Evolutionary conservation across 768 basidiomycete species (phyloP).

Genomic region (Rhodotorula toruloides): DNA sequence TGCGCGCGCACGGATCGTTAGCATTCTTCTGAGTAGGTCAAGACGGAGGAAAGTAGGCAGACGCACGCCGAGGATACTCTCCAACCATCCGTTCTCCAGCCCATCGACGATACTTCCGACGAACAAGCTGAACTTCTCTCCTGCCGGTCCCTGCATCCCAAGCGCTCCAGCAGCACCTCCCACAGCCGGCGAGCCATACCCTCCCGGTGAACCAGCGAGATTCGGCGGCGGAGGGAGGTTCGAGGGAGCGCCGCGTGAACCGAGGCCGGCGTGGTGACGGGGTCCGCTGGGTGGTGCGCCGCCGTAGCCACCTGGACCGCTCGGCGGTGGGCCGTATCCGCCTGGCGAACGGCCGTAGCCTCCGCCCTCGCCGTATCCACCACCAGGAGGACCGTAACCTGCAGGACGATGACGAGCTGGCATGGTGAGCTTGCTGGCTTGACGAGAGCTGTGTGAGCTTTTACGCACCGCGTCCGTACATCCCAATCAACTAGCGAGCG

Average conservation of each 20-base stretch:
- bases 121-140: slow-evolving; percentile 41
- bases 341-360: neutral
- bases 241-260: neutral
- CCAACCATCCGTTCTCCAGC: slow-evolving; percentile 40
- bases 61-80: slow-evolving; percentile 40
- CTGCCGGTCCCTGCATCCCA: neutral
- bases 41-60: neutral
- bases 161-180: neutral
- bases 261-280: slow-evolving; percentile 17
- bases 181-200: neutral
- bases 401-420: neutral
- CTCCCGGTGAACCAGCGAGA: neutral
- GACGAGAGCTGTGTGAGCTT: neutral
- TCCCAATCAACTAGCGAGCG: neutral
- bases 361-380: too few species aligned
- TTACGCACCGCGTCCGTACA: slow-evolving; percentile 5
- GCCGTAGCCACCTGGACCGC: neutral
- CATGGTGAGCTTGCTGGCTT: neutral
- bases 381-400: too few species aligned
- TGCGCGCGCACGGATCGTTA: slow-evolving; percentile 44
- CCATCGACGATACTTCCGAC: slow-evolving; percentile 39
- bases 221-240: neutral
- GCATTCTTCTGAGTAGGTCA: neutral
- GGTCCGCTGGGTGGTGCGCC: neutral
- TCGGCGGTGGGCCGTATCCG: neutral